phyloP scores from a whole-genome alignment of 768 basidiomycete species.

The Agrocybe praecox region DNA sequence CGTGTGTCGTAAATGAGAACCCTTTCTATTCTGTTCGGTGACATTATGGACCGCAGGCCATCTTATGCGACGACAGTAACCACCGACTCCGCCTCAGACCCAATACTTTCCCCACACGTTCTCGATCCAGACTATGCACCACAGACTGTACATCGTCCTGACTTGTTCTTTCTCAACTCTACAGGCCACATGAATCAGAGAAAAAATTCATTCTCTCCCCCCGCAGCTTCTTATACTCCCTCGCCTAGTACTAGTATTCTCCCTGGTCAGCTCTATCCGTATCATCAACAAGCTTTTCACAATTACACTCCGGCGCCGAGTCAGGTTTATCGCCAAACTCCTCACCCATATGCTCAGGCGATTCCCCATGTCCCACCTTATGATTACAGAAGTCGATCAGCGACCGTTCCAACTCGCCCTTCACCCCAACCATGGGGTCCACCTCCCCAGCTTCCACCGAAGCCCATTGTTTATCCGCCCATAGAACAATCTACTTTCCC shows the following conservation, averaged over 20 bases:
- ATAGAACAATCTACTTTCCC: conserved; percentile 18
- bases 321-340: conserved; percentile 10
- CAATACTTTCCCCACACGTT: conserved; percentile 17
- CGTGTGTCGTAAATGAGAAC: conserved; percentile 2
- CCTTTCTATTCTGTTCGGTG: conserved; percentile 6
- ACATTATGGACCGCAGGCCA: conserved; percentile 23
- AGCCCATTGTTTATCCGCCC: conserved; percentile 20
- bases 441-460: conserved; percentile 20
- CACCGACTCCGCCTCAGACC: conserved; percentile 7
- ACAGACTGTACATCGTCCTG: conserved; percentile 32
- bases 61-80: conserved; percentile 14
- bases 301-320: conserved; percentile 29
- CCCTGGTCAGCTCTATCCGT: conserved; percentile 33
- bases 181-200: conserved; percentile 13
- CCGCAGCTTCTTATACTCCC: conserved; percentile 3
- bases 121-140: conserved; percentile 30
- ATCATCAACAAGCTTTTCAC: conserved; percentile 30
- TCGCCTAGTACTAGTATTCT: conserved; percentile 13
- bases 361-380: conserved; percentile 4
- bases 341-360: conserved; percentile 13
- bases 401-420: conserved; percentile 7
- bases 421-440: conserved; percentile 4
- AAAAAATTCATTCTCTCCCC: conserved; percentile 6
- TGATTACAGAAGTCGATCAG: conserved; percentile 9
- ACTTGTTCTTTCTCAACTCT: conserved; percentile 29